These are phyloP conservation scores for Knufia petricola DNA, from an alignment of 2,329 filamentous ascomycete genomes.

Conservation along the genomic window DNA sequence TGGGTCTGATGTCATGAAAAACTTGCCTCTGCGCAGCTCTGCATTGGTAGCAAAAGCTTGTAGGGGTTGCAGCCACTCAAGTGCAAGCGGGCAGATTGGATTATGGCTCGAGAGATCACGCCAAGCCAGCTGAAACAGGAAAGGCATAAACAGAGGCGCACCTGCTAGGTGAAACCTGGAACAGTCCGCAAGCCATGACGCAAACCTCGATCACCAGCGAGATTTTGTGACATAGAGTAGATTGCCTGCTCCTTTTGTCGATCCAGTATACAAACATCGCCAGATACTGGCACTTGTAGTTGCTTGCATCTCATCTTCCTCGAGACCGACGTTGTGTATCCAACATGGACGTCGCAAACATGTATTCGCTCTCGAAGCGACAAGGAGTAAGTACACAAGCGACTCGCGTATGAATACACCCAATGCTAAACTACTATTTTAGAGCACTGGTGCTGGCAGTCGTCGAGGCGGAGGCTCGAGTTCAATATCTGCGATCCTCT, in stretches of 20 bases:
- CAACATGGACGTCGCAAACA: background rate
- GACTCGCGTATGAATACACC: background rate
- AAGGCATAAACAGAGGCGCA: slow-evolving; percentile 1
- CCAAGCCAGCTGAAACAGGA: background rate
- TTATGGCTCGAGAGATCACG: no score
- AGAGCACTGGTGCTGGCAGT: background rate
- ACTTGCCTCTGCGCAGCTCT: no score
- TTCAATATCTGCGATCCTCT: slow-evolving; percentile 41
- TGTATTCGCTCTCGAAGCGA: background rate
- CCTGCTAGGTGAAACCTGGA: background rate
- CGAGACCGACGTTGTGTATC: background rate
- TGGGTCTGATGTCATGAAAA: no score
- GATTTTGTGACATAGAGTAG: no score
- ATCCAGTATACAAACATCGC: no score
- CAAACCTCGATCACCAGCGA: no score
- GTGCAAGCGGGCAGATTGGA: background rate
- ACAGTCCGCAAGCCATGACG: background rate
- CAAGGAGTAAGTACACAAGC: background rate
- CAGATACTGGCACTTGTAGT: no score
- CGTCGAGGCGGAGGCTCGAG: slow-evolving; percentile 30
- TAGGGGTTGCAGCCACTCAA: no score
- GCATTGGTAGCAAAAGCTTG: no score
- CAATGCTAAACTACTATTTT: background rate
- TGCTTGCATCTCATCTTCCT: background rate
- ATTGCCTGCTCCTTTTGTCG: background rate